A percentile compares a stretch with the other conserved stretches of the same genome.
phyloP scores from a whole-genome alignment of 2,329 filamentous ascomycete species.

The Trichoderma pleuroti region DNA sequence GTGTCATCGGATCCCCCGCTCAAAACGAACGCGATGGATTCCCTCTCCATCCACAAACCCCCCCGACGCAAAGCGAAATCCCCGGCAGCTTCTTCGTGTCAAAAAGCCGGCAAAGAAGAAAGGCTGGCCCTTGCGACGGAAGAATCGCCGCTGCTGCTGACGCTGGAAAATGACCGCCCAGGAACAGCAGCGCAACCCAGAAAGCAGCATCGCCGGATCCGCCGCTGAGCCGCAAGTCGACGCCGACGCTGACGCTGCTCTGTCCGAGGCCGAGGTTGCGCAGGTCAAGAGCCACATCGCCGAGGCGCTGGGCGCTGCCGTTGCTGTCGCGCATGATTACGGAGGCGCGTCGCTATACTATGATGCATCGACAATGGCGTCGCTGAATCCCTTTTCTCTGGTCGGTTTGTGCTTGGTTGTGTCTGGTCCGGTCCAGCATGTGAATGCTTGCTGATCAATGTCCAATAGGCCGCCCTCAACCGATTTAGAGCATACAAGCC shows the following conservation, averaged over 20 bases:
- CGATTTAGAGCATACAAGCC: constrained; percentile 59
- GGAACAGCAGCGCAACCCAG: background rate
- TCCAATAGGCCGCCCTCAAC: constrained; percentile 54
- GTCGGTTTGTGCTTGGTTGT: constrained; percentile 39
- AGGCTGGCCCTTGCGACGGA: background rate
- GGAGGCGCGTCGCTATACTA: constrained; percentile 51
- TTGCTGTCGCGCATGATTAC: constrained; percentile 14
- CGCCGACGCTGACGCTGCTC: constrained; percentile 20
- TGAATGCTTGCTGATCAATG: background rate
- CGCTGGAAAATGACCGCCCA: constrained; percentile 8
- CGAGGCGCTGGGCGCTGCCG: background rate
- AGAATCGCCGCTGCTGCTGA: background rate
- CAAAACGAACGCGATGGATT: background rate
- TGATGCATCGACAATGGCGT: constrained; percentile 55
- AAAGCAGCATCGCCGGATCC: background rate
- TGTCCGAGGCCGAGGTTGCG: constrained; percentile 29
- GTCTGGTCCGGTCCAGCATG: background rate
- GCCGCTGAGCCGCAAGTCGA: background rate
- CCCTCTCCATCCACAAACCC: background rate
- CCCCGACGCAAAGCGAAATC: constrained; percentile 8
- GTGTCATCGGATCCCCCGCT: background rate
- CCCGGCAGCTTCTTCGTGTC: background rate
- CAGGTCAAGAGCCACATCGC: constrained; percentile 16
- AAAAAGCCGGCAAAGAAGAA: background rate
- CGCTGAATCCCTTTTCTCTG: constrained; percentile 51